Percentiles rank a stretch among this genome's conserved stretches.
Evolutionary conservation across 208 protist genomes (phyloP).

Genomic region (Acanthamoeba royreba): DNA sequence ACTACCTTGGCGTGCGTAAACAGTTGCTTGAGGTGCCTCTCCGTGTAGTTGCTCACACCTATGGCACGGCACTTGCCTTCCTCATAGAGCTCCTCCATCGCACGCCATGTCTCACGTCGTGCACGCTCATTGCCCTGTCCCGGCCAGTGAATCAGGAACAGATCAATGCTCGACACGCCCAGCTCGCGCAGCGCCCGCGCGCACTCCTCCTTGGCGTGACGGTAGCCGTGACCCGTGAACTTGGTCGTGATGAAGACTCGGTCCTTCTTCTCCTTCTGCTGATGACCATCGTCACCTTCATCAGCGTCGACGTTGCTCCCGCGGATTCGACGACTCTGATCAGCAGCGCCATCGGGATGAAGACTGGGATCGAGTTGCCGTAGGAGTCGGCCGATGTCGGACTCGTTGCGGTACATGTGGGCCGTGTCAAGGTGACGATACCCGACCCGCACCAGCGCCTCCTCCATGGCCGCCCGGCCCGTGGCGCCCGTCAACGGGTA

Average conservation of each 20-base stretch:
- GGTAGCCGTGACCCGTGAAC: background rate
- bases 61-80: background rate
- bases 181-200: background rate
- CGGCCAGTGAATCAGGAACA: background rate
- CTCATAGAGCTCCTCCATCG: background rate
- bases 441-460: background rate
- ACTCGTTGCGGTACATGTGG: conserved; percentile 2
- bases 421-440: conserved; percentile 26
- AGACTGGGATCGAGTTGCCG: background rate
- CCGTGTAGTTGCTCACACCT: conserved; percentile 30
- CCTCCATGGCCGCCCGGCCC: background rate
- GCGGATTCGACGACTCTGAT: too few relatives aligned
- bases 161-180: background rate
- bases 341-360: background rate
- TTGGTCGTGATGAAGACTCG: background rate
- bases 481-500: background rate
- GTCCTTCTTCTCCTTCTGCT: background rate
- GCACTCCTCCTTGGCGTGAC: background rate
- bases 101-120: background rate
- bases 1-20: background rate
- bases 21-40: background rate
- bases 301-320: too few relatives aligned
- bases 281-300: too few relatives aligned
- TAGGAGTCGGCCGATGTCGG: background rate
- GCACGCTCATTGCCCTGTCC: background rate